Evolutionary conservation across 768 basidiomycete genomes (phyloP), one percentile per base, ranked within the genome.

Genomic region (Podaxis carcinomalis): DNA sequence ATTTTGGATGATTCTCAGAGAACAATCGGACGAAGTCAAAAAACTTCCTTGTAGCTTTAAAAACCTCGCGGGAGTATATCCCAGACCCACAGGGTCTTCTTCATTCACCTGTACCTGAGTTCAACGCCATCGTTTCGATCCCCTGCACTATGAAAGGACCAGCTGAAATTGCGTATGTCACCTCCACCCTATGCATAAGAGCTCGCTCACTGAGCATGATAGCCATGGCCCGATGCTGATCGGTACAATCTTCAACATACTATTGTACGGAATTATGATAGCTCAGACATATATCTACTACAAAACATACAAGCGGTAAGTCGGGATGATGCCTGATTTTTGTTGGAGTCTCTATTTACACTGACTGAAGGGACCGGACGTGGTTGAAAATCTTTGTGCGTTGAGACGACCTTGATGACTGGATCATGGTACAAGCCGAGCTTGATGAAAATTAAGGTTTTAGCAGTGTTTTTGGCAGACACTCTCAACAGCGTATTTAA

Each of bases 141-240:
- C 40, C 14, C n/a, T 42, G 40, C n/a, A n/a, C 14, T 14, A 42
- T 42, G 40, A 42, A 32, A 32, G 32, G 40, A 1, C 40, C 40
- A 42, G 40, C 40, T 14, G 40, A 42, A 6, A 13, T 42, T 42
- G 40, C 6, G n/a, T 7, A 19, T 42, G 13, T n/a, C 6, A 14
- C 7, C 40, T 42, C n/a, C 14, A 5, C 13, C 13, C n/a, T 7
- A 19, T 19, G 5, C 13, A 6, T 42, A 42, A 13, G 14, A 42
- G n/a, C 40, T 14, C 4, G 40, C 14, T 19, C n/a, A 42, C 52
- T 14, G 44, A 23, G 42, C 13, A 25, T 63, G 32, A 21, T 51
- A 83, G 82, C 4, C 79, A 80, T 66, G 79, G 80, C 27, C 79
- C 79, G 11, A 79, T 82, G 69, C 73, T 82, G 64, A 75, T 83